Percentiles rank a stretch among this genome's conserved stretches.
These are phyloP conservation scores for Colletotrichum viniferum DNA, from an alignment of 2,329 filamentous ascomycete genomes.

Conservation along the genomic window DNA sequence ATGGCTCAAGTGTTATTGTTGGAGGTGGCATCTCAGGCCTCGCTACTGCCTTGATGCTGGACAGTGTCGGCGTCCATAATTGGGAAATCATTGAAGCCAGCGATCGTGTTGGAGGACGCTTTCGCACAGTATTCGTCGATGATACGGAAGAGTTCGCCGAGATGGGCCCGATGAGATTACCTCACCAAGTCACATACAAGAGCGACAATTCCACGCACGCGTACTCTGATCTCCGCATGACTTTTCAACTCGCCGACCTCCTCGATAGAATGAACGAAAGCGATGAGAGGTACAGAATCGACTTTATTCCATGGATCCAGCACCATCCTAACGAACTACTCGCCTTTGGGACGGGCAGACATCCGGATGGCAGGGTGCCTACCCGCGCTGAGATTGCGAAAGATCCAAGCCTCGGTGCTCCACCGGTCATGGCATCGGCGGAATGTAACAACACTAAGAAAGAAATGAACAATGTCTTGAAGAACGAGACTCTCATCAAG, in stretches of 20 bases:
- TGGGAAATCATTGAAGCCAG: constrained; percentile 63
- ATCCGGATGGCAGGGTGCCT: constrained; percentile 57
- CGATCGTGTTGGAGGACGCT: constrained; percentile 61
- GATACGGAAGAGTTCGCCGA: constrained; percentile 62
- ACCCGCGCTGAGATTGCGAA: constrained; percentile 50
- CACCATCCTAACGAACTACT: constrained; percentile 59
- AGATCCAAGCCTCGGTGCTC: constrained; percentile 43
- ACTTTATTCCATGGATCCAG: constrained; percentile 65
- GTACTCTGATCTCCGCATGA: constrained; percentile 64
- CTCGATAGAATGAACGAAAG: constrained; percentile 60
- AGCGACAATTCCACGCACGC: constrained; percentile 56
- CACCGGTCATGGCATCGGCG: constrained; percentile 31
- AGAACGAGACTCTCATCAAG: constrained; percentile 8
- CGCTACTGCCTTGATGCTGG: constrained; percentile 55
- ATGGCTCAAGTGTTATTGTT: constrained; percentile 54
- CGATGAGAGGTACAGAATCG: constrained; percentile 51
- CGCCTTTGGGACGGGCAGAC: constrained; percentile 48
- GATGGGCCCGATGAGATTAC: constrained; percentile 58
- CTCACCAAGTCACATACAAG: constrained; percentile 40
- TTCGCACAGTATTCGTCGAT: constrained; percentile 62
- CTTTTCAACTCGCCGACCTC: constrained; percentile 62
- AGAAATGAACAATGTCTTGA: constrained; percentile 25
- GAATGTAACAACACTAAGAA: constrained; percentile 28
- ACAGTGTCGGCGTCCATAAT: constrained; percentile 55
- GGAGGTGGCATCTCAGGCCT: constrained; percentile 67